Evolutionary conservation across 2,329 filamentous ascomycete species (phyloP).

Genomic region (Penicillium thymicola): DNA sequence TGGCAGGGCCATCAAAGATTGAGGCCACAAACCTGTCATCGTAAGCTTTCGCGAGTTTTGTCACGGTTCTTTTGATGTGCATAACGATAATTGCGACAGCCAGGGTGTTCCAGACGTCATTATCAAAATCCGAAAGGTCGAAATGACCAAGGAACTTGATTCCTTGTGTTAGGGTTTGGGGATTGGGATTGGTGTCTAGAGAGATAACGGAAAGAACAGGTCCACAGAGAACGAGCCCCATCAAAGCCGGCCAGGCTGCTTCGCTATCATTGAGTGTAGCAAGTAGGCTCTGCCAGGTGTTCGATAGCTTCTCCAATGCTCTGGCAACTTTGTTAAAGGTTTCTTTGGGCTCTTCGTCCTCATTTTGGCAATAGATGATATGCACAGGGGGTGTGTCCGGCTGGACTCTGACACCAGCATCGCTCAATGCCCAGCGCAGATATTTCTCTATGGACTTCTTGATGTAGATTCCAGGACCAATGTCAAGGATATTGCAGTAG

Average conservation of each 20-base stretch:
- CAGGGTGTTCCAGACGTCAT: constrained; percentile 61
- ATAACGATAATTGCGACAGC: constrained; percentile 56
- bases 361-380: constrained; percentile 42
- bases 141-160: constrained; percentile 46
- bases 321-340: constrained; percentile 43
- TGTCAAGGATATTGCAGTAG: constrained; percentile 37
- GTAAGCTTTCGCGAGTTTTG: constrained; percentile 41
- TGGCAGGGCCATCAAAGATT: neutral
- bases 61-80: constrained; percentile 52
- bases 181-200: constrained; percentile 42
- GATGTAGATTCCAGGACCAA: constrained; percentile 38
- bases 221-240: constrained; percentile 54
- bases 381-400: constrained; percentile 45
- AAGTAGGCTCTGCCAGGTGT: constrained; percentile 39
- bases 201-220: constrained; percentile 54
- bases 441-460: constrained; percentile 46
- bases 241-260: constrained; percentile 47
- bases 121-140: constrained; percentile 51
- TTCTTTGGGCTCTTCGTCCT: constrained; percentile 38
- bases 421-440: constrained; percentile 53
- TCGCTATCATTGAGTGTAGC: constrained; percentile 4
- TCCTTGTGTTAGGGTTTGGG: constrained; percentile 5
- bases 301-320: constrained; percentile 45
- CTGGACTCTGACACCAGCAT: constrained; percentile 43
- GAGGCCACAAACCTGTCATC: constrained; percentile 10